Percentiles rank a stretch among this genome's conserved stretches.
These are phyloP conservation scores for Pseudotulostoma volvatum DNA, from an alignment of 495 filamentous ascomycete genomes.

Conservation along the genomic window DNA sequence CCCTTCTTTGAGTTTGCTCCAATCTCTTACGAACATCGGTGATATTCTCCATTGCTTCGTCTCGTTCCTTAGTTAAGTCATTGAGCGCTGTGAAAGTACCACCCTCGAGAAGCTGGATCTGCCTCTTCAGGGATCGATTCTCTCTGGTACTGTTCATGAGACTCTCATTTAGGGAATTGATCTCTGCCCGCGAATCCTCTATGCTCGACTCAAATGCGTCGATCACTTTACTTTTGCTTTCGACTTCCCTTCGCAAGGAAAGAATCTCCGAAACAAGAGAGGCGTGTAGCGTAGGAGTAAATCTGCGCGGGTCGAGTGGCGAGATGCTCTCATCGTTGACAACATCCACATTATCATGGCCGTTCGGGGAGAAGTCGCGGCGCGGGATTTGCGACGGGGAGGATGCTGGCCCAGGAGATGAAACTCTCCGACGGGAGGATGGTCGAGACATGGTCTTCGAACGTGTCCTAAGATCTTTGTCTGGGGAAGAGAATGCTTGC, in stretches of 20 bases:
- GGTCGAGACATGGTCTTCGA: constrained; percentile 35
- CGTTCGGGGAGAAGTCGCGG: constrained; percentile 24
- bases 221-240: constrained; percentile 70
- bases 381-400: constrained; percentile 45
- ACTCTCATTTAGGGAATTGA: constrained; percentile 46
- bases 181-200: constrained; percentile 52
- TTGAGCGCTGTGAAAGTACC: constrained; percentile 71
- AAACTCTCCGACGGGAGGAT: constrained; percentile 35
- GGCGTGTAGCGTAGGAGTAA: constrained; percentile 90
- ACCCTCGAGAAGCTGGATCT: constrained; percentile 71
- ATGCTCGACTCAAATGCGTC: constrained; percentile 66
- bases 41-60: constrained; percentile 61
- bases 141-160: constrained; percentile 52
- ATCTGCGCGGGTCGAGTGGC: constrained; percentile 71
- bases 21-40: constrained; percentile 63
- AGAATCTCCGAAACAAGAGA: constrained; percentile 91
- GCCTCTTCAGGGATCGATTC: constrained; percentile 61
- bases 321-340: constrained; percentile 49
- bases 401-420: constrained; percentile 45
- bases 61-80: constrained; percentile 70
- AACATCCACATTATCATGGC: constrained; percentile 37
- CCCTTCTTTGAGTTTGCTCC: constrained; percentile 60
- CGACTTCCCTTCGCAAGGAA: constrained; percentile 68
- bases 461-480: constrained; percentile 48
- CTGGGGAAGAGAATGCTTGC: constrained; percentile 43